phyloP scores from a whole-genome alignment of 768 basidiomycete genomes.

The Termitomyces sp. region DNA sequence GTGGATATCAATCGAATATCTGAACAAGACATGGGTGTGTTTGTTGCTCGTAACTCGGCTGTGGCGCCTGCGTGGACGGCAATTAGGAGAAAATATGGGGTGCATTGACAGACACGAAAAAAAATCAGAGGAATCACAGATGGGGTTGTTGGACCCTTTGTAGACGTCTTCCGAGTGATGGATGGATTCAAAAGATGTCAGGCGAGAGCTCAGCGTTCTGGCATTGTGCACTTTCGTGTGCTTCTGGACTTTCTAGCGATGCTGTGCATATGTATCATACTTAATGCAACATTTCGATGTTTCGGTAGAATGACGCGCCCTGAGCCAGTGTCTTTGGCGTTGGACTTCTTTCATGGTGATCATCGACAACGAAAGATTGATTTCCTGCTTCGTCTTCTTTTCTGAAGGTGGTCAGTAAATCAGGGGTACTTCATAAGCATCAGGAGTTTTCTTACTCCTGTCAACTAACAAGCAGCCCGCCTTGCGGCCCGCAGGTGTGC shows the following conservation, averaged over 20 bases:
- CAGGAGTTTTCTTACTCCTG: too few relatives aligned
- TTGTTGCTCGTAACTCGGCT: conserved; percentile 55
- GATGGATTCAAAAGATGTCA: conserved; percentile 8
- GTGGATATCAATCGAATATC: conserved; percentile 85
- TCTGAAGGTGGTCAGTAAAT: neutral
- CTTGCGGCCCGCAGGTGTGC: neutral
- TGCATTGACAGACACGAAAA: conserved; percentile 27
- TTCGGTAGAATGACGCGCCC: neutral
- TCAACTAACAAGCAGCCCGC: neutral
- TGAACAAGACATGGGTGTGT: conserved; percentile 81
- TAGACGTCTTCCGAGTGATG: neutral
- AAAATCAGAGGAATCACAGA: conserved; percentile 1
- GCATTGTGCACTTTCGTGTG: conserved; percentile 3
- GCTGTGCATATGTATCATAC: neutral
- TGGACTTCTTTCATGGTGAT: neutral
- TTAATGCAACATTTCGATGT: neutral
- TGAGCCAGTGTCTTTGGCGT: neutral
- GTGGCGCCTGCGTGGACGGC: conserved; percentile 73
- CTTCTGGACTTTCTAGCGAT: conserved; percentile 1
- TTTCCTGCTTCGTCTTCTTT: neutral
- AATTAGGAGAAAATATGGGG: conserved; percentile 70
- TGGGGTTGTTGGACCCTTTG: neutral
- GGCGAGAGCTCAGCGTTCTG: neutral
- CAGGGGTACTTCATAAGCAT: neutral
- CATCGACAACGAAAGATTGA: neutral